Evolutionary conservation across 2,329 filamentous ascomycete species (phyloP).

Genomic region (Aureobasidium leucospermi): DNA sequence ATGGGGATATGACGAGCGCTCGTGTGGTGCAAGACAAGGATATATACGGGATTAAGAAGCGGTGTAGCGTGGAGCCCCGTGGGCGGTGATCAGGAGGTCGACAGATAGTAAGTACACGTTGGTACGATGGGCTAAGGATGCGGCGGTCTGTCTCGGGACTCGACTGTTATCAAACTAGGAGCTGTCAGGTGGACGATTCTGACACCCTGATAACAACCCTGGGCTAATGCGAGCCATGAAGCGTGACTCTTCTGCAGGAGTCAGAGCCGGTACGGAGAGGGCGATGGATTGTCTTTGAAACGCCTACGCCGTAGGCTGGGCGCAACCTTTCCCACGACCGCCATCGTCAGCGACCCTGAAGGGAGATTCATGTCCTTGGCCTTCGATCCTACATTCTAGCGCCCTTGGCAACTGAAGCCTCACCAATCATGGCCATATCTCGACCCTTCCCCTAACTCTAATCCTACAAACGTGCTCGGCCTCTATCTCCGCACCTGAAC

Average conservation of each 20-base stretch:
- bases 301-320: not conserved
- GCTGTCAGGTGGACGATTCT: slow-evolving; percentile 6
- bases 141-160: slow-evolving; percentile 11
- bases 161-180: slow-evolving; percentile 3
- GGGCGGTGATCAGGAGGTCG: slow-evolving; percentile 2
- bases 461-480: not conserved
- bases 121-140: not conserved
- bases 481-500: not conserved
- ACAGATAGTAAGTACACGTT: not conserved
- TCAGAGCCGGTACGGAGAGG: not conserved
- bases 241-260: slow-evolving; percentile 3
- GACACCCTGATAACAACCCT: slow-evolving; percentile 5
- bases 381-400: not conserved
- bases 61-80: not conserved
- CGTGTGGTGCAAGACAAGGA: not conserved
- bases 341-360: no score
- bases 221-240: slow-evolving; percentile 1
- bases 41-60: not conserved
- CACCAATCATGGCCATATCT: not conserved
- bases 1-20: not conserved
- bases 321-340: not conserved
- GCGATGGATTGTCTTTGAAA: slow-evolving; percentile 11
- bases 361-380: not conserved
- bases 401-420: not conserved
- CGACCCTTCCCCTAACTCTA: not conserved